Conservation (phyloP, 2,329 filamentous ascomycete species). For the Cladobotryum mycophilum region DNA sequence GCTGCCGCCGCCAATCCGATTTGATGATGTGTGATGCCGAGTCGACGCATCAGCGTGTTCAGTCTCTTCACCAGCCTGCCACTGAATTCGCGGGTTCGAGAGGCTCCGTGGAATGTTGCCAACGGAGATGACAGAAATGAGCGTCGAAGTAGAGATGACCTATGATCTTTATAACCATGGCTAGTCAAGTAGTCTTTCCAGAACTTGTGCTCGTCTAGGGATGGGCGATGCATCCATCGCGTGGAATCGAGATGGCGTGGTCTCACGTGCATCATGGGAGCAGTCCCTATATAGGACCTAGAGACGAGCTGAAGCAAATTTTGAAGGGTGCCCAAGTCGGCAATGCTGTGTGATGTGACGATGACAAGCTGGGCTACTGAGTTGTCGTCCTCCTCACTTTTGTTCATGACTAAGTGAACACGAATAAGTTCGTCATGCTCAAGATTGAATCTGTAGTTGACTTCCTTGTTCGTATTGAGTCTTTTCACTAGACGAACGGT, state of each 20-base stretch:
- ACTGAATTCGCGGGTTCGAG: background rate
- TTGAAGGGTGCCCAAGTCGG: constrained; percentile 7
- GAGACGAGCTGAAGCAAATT: constrained; percentile 8
- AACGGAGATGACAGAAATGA: background rate
- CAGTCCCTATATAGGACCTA: background rate
- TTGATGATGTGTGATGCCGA: constrained; percentile 10
- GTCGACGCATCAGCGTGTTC: background rate
- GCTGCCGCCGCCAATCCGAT: constrained; percentile 3
- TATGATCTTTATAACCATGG: background rate
- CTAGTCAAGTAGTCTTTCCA: background rate
- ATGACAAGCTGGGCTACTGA: constrained; percentile 3
- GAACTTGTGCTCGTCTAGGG: background rate
- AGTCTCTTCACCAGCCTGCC: background rate
- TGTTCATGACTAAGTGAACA: background rate
- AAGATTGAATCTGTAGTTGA: constrained; percentile 1
- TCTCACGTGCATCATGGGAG: background rate
- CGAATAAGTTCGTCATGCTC: constrained; percentile 1
- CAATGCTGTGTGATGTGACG: constrained; percentile 7
- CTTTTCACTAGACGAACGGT: background rate
- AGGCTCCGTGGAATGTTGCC: constrained; percentile 1
- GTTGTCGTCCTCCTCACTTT: background rate
- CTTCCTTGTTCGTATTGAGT: background rate
- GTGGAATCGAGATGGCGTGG: background rate
- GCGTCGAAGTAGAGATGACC: background rate
- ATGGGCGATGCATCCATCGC: background rate